Percentiles rank a stretch among this genome's conserved stretches.
Conservation (phyloP, 495 filamentous ascomycete genomes). For the Penicillium ochrochloron region DNA sequence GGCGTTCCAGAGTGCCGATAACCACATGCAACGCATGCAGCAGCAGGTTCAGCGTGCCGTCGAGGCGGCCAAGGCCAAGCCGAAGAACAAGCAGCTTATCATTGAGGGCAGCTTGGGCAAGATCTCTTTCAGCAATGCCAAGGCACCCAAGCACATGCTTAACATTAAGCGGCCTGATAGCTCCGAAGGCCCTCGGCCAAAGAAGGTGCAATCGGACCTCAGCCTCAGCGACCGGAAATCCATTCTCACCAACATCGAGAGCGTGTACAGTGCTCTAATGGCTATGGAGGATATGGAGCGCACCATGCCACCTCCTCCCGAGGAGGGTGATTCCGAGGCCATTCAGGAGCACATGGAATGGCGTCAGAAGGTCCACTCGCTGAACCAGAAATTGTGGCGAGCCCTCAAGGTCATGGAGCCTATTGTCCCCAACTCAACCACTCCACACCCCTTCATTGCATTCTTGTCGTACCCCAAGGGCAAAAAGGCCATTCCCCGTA, state of each 20-base stretch:
- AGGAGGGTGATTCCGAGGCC: conserved; percentile 65
- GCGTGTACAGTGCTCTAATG: conserved; percentile 85
- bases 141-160: conserved; percentile 90
- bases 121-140: conserved; percentile 98
- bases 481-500: conserved; percentile 90
- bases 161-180: conserved; percentile 92
- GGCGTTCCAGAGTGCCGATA: conserved; percentile 79
- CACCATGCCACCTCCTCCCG: conserved; percentile 72
- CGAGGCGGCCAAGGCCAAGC: conserved; percentile 93
- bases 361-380: conserved; percentile 65
- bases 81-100: conserved; percentile 97
- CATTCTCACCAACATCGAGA: conserved; percentile 82
- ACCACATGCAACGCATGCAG: conserved; percentile 98
- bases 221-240: conserved; percentile 76
- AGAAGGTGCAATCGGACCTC: conserved; percentile 51
- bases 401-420: conserved; percentile 89
- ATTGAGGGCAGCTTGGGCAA: conserved; percentile 98
- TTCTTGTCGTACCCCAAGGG: conserved; percentile 94
- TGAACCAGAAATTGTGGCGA: conserved; percentile 84
- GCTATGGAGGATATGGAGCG: conserved; percentile 92
- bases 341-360: conserved; percentile 72
- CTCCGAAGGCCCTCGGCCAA: conserved; percentile 53
- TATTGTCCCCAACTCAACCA: conserved; percentile 70
- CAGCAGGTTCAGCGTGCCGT: conserved; percentile 97
- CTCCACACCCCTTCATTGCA: conserved; percentile 92